Evolutionary conservation across 169 alveolate genomes (phyloP), one percentile per base, ranked within the genome.

Genomic region (Eimeria sp.): DNA sequence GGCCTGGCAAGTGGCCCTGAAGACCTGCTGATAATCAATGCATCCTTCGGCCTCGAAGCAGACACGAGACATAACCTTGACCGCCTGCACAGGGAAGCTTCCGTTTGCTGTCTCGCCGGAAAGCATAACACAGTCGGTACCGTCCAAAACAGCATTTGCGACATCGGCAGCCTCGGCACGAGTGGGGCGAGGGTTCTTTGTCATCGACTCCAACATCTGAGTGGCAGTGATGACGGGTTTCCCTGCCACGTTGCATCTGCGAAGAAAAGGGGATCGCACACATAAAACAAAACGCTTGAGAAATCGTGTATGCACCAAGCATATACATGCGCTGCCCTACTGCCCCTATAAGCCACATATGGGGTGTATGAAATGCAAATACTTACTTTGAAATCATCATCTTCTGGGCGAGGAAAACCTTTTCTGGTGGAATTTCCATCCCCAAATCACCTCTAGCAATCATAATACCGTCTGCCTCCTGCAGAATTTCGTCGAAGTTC

Each of bases 141-240:
- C 99, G 96, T 99, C 99, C 62, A 99, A 95, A 33, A 99, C 99
- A 2, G 99, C 99, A 96, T 99, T 99, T 89, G 99, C 99, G 85
- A 99, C 99, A 98, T 99, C 99, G 10, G 99, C 98, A 54, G 99
- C 99, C 97, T 99, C 99, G 18, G 99, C 99, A 85, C 99, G 98
- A 20, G 99, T 99, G 25, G 99, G 99, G 95, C 99, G 97, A 27
- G 99, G 99, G 90, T 99, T 99, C 40, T 98, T 98, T 46, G 99
- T 98, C 99, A 99, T 99, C 78, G 99, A 98, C 97, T 99, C 99
- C 89, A 99, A 97, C 99, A 99, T 99, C 98, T 99, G 99, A 4
- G 99, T 99, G 46, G 99, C 99, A 49, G 99, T 99, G 56, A 99
- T 98, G 30, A 99, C 99, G 66, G 99, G 99, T 96, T 99, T 99